A percentile compares a stretch with the other conserved stretches of the same genome.
Conservation (phyloP, 148 eudicot species). For the Chenopodium berlandieri region DNA sequence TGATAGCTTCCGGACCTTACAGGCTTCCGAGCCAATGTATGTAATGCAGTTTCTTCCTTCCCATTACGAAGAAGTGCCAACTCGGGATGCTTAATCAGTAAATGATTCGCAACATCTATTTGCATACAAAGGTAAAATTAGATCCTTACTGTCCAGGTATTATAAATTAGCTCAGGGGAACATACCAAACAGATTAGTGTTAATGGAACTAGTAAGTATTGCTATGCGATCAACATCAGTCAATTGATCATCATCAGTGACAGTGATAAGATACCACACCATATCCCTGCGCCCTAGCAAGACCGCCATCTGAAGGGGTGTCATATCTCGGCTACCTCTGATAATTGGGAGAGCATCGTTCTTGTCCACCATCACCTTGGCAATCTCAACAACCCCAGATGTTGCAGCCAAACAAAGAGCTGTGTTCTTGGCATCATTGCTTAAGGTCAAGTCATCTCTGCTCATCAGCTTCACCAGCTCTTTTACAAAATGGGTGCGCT, state of each 20-base stretch:
- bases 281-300: constrained; percentile 26
- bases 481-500: constrained; percentile 13
- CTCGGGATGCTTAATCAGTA: background rate
- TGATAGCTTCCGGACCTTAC: background rate
- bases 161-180: background rate
- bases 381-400: constrained; percentile 31
- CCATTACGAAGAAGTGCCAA: constrained; percentile 23
- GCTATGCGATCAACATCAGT: constrained; percentile 22
- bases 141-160: background rate
- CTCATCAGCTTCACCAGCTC: constrained; percentile 14
- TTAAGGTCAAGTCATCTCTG: background rate
- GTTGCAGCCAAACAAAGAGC: constrained; percentile 34
- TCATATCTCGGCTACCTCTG: constrained; percentile 23
- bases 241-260: constrained; percentile 14
- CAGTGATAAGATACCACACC: constrained; percentile 24
- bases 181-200: constrained; percentile 30
- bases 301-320: constrained; percentile 31
- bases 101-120: constrained; percentile 17
- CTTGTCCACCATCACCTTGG: constrained; percentile 13
- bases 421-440: constrained; percentile 24
- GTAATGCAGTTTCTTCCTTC: constrained; percentile 27
- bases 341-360: constrained; percentile 20
- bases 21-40: constrained; percentile 29
- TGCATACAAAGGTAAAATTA: background rate
- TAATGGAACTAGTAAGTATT: constrained; percentile 24